Evolutionary conservation across 2,329 filamentous ascomycete genomes (phyloP), one percentile per base, ranked within the genome.

Genomic region (Lachnellula cervina): DNA sequence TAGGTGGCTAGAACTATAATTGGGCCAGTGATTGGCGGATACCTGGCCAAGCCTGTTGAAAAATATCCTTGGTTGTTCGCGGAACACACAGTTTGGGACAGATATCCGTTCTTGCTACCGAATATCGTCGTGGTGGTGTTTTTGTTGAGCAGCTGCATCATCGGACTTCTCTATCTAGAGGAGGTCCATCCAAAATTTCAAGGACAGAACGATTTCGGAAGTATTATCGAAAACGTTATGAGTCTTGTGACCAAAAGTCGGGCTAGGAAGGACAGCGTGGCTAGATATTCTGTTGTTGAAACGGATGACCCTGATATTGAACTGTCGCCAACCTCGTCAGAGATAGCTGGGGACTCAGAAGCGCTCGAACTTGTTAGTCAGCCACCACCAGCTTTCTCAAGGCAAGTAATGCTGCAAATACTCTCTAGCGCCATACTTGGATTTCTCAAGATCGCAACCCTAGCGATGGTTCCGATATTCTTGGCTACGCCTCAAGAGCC

Each of bases 1-100:
- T 11, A 17, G 19, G 40, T 21, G 14, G 7, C 9, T 3, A 44
- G 40, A 21, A 17, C 16, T 44, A 95, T 96, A 65, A 80, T 96
- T 64, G 92, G 92, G 43, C 90, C 92, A 44, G 88, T 89, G 69
- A 87, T 96, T 69, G 92, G 92, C 66, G 92, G 92, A 65, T 83
- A 89, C 57, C 80, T 97, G 49, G 91, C 92, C 51, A 83, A 90
- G 65, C 92, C 93, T 21, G 92, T 90, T 68, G 80, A 85, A 60
- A 90, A 83, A 69, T 93, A 93, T 68, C 90, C 91, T 96, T 96
- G 68, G 69, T 77, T 16, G 76, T 40, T 54, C 5, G 23, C 25
- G 3, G 44, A 77, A 25, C 87, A 83, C 57, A 87, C 86, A 16
- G 80, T 97, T 54, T 95, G 92, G 77, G 89, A 92, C 55, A 77